phyloP scores from a whole-genome alignment of 768 basidiomycete genomes.

The Trametes cingulata region DNA sequence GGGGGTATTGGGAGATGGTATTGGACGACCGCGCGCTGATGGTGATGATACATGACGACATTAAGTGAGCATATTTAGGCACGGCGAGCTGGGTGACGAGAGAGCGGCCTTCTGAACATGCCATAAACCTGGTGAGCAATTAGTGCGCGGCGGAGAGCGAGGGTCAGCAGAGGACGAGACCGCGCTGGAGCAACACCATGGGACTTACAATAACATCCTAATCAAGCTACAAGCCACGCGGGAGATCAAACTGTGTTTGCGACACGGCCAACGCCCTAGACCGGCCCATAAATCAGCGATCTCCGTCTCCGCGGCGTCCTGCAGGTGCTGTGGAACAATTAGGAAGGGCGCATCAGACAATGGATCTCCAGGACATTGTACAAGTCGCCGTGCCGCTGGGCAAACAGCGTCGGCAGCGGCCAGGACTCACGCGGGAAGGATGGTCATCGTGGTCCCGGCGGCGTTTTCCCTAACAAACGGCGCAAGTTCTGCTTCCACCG shows the following conservation, averaged over 20 bases:
- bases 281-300: not conserved
- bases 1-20: not conserved
- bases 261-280: not conserved
- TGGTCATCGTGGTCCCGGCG: slow-evolving; percentile 6
- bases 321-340: not conserved
- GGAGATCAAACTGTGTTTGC: slow-evolving; percentile 8
- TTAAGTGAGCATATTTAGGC: no score
- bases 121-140: not conserved
- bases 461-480: not conserved
- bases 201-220: slow-evolving; percentile 9
- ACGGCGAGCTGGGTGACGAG: no score
- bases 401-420: not conserved
- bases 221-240: slow-evolving; percentile 2
- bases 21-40: not conserved
- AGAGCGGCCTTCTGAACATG: not conserved
- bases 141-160: not conserved
- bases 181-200: not conserved
- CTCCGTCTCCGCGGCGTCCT: not conserved
- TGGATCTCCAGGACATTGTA: not conserved
- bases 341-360: not conserved
- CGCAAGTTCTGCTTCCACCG: slow-evolving; percentile 4
- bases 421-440: not conserved
- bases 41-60: no score
- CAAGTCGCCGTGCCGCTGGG: not conserved
- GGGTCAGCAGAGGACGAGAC: not conserved